Conservation (phyloP, 768 basidiomycete genomes). For the Sistotremastrum suecicum region DNA sequence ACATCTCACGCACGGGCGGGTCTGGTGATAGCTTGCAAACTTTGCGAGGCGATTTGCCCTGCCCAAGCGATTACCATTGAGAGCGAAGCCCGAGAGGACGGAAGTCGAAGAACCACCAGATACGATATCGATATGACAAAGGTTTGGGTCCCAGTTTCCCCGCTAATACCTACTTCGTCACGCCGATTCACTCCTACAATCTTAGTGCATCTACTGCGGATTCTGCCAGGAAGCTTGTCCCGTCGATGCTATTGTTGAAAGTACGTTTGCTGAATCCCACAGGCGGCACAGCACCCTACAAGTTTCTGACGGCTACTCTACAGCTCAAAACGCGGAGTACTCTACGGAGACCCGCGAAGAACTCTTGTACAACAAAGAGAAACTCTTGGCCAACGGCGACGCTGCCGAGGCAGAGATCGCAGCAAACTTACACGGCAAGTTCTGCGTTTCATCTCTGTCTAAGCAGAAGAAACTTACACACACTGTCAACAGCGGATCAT, state of each 20-base stretch:
- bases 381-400: conserved; percentile 91
- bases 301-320: neutral
- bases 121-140: conserved; percentile 42
- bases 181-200: neutral
- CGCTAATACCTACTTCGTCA: too few relatives aligned
- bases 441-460: neutral
- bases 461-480: neutral
- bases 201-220: conserved; percentile 94
- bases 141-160: conserved; percentile 4
- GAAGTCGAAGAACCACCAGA: conserved; percentile 92
- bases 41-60: conserved; percentile 98
- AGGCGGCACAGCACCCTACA: neutral
- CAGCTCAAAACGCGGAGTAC: conserved; percentile 96
- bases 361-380: conserved; percentile 98
- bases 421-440: conserved; percentile 72
- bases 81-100: conserved; percentile 90
- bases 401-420: conserved; percentile 95
- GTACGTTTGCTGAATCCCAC: conserved; percentile 31
- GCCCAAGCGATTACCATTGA: conserved; percentile 99
- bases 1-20: neutral
- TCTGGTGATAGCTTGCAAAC: conserved; percentile 68
- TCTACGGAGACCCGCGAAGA: conserved; percentile 97
- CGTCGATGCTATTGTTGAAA: conserved; percentile 98
- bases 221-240: conserved; percentile 99
- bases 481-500: conserved; percentile 51